Evolutionary conservation across 2,329 filamentous ascomycete genomes (phyloP).

Genomic region (Hirsutella thompsonii): DNA sequence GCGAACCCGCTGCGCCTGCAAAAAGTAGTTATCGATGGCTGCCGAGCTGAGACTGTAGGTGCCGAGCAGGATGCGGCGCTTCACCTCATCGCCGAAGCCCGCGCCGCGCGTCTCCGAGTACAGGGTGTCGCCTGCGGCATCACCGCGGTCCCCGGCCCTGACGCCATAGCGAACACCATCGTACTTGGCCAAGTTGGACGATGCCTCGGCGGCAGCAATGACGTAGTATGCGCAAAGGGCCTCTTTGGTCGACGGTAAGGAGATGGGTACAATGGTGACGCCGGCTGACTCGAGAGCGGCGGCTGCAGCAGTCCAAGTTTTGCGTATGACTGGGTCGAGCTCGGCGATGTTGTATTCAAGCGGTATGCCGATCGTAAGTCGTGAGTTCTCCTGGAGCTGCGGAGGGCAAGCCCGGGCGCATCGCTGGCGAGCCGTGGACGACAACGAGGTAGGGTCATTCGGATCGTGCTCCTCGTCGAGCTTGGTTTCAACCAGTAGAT

Average conservation of each 20-base stretch:
- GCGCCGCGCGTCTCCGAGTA: conserved; percentile 64
- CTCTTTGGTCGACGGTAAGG: conserved; percentile 69
- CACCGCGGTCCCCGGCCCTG: conserved; percentile 30
- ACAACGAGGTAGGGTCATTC: conserved; percentile 64
- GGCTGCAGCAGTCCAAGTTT: conserved; percentile 56
- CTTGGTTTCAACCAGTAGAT: conserved; percentile 36
- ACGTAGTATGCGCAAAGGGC: conserved; percentile 92
- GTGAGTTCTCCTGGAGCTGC: conserved; percentile 12
- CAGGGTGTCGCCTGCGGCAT: conserved; percentile 48
- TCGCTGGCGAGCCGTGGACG: conserved; percentile 37
- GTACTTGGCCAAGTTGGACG: conserved; percentile 92
- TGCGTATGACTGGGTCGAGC: conserved; percentile 55
- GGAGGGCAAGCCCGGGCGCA: conserved; percentile 20
- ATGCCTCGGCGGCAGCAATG: conserved; percentile 86
- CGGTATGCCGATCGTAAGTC: conserved; percentile 42
- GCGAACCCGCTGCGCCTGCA: conserved; percentile 81
- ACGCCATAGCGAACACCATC: conserved; percentile 89
- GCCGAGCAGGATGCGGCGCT: conserved; percentile 75
- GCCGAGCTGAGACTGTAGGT: conserved; percentile 82
- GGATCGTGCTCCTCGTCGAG: conserved; percentile 45
- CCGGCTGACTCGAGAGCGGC: conserved; percentile 48
- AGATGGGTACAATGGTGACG: conserved; percentile 61
- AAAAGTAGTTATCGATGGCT: conserved; percentile 92
- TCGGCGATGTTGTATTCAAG: conserved; percentile 82
- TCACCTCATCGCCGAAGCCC: conserved; percentile 75